Evolutionary conservation across 2,329 filamentous ascomycete species (phyloP), one percentile per base, ranked within the genome.

Genomic region (Scortechinia acanthostroma): DNA sequence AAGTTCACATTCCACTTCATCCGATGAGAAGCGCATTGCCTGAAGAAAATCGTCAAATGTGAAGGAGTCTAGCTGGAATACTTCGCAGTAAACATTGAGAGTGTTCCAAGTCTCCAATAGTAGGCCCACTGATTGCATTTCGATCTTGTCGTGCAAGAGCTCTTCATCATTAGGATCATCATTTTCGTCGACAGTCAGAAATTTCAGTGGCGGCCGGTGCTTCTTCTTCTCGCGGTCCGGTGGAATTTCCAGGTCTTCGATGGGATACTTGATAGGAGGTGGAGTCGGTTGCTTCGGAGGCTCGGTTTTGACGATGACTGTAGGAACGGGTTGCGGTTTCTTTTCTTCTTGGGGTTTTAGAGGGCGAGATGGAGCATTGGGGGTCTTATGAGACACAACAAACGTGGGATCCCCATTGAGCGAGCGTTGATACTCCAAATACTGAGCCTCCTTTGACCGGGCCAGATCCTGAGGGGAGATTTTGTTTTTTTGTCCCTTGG

Each of bases 11-110:
- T 85, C 83, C 1, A 80, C 69, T 19, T 88, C 80, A 23, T 83
- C 77, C 0, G 82, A 89, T 0, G 86, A 77, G 47, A 91, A 84
- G 43, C 83, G 76, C 73, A 98, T 82, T 0, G 91, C 86, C 59
- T 97, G 86, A 3, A 95, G 74, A 55, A 91, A 97, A 61, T 98
- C 93, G 60, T 98, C 93, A 56, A 97, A 94, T 0, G 91, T 97
- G 58, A 98, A 98, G 0, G 91, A 97, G 62, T 98, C 93, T 21
- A 98, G 74, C 56, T 88, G 80, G 58, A 95, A 95, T 16, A 96
- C 85, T 56, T 95, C 89, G 58, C 90, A 95, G 59, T 96, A 96
- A n/a, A 98, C 91, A 56, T 96, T 98, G 23, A 98, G 73, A 0
- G 91, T 96, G 55, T 96, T 90, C 93, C 93, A 98, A 0, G 88